These are phyloP conservation scores for Tetradesmus lagerheimii DNA, from an alignment of 139 green algal genomes.

Conservation along the genomic window DNA sequence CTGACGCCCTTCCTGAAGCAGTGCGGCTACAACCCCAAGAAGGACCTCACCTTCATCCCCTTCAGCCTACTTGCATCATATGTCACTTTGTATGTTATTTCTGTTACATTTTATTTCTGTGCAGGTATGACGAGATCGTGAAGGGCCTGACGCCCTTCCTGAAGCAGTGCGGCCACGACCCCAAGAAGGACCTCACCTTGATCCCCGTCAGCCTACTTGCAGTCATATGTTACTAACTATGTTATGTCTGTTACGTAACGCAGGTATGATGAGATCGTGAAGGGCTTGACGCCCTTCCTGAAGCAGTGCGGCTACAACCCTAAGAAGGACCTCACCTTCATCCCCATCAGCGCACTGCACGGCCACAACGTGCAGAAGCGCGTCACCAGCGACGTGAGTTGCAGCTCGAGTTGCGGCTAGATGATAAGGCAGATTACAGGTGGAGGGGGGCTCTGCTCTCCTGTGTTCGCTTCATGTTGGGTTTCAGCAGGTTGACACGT, in stretches of 20 bases:
- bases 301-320: slow-evolving; percentile 90
- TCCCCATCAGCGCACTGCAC: slow-evolving; percentile 94
- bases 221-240: too few species aligned
- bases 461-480: too few species aligned
- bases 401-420: background rate
- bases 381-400: slow-evolving; percentile 45
- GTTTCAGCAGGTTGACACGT: too few species aligned
- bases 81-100: background rate
- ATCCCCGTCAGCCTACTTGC: too few species aligned
- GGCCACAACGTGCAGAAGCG: slow-evolving; percentile 92
- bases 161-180: too few species aligned
- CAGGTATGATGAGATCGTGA: too few species aligned
- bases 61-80: slow-evolving; percentile 76
- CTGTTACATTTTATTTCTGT: background rate
- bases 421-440: background rate
- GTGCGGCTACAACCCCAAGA: slow-evolving; percentile 93
- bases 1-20: slow-evolving; percentile 84
- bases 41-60: slow-evolving; percentile 93
- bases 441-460: too few species aligned
- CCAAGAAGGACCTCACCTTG: too few species aligned
- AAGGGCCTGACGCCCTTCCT: slow-evolving; percentile 84
- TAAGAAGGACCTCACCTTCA: slow-evolving; percentile 92
- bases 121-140: slow-evolving; percentile 92
- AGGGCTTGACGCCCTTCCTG: slow-evolving; percentile 82
- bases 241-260: too few species aligned